Percentiles rank a stretch among this genome's conserved stretches.
phyloP scores from a whole-genome alignment of 108 stramenopile species.

The Nitzschia sp. region DNA sequence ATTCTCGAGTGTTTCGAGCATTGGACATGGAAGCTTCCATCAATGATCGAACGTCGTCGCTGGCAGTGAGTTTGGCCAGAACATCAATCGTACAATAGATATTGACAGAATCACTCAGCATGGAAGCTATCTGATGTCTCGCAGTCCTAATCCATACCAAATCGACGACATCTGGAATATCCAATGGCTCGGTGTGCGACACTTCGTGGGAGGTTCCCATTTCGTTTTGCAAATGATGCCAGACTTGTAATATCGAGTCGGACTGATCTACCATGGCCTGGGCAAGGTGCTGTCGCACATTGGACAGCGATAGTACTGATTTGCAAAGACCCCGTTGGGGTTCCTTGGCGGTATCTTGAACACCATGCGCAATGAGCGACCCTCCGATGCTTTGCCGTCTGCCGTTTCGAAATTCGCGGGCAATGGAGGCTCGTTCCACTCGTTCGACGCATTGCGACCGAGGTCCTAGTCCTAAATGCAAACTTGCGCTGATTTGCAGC shows the following conservation, averaged over 20 bases:
- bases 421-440: slow-evolving; percentile 38
- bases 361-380: neutral
- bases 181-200: neutral
- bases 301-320: slow-evolving; percentile 5
- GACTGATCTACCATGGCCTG: slow-evolving; percentile 18
- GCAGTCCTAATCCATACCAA: slow-evolving; percentile 32
- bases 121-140: slow-evolving; percentile 21
- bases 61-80: neutral
- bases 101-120: slow-evolving; percentile 6
- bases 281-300: slow-evolving; percentile 15
- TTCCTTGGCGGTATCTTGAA: neutral
- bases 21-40: slow-evolving; percentile 17
- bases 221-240: neutral
- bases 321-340: neutral
- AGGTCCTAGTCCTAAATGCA: slow-evolving; percentile 45
- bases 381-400: neutral
- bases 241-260: slow-evolving; percentile 1
- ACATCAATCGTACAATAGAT: neutral
- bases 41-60: neutral
- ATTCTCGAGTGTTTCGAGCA: slow-evolving; percentile 20
- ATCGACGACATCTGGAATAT: slow-evolving; percentile 29
- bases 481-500: slow-evolving; percentile 22
- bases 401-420: slow-evolving; percentile 15
- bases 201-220: neutral
- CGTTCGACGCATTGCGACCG: slow-evolving; percentile 45